Evolutionary conservation across 2,329 filamentous ascomycete species (phyloP), one percentile per base, ranked within the genome.

Genomic region (Zopfia rhizophila): DNA sequence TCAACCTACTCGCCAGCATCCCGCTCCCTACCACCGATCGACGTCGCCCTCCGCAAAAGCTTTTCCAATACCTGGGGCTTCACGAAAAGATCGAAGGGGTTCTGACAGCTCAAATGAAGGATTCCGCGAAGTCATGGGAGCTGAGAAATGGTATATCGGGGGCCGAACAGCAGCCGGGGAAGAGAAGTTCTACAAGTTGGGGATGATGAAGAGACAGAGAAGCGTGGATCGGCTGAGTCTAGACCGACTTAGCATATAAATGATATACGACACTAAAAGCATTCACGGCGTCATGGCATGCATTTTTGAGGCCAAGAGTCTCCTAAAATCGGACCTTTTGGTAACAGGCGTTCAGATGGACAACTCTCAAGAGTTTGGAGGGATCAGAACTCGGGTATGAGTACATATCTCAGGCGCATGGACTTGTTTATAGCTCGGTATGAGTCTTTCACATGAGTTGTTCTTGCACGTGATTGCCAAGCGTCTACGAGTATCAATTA

Each of bases 91-190:
- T 58, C 78, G 87, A 44, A 79, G 89, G 44, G 89, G 88, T 18
- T 90, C 87, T 57, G 88, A 91, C 58, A 90, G 86, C 70, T 88
- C 83, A 53, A 86, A 81, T 40, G 89, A 91, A 62, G 89, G 88
- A 2, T 91, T 91, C 68, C 78, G 87, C 39, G 88, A 91, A 51
- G 86, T 85, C 24, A 71, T 85, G 36, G 87, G 86, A 2, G 82
- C 83, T 1, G 89, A 92, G 55, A 91, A 89, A 73, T 90, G 88
- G 87, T 92, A 91, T 63, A 89, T 92, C 42, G 89, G 89, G 16
- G 89, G 89, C 5, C 77, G 87, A 63, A 91, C 88, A 19, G 87
- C 88, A 1, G 80, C 75, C 1, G 89, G 89, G n/a, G 89, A 92
- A 63, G 89, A 92, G 68, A 83, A 83, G 62, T 91, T 90, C 74